Percentiles rank a stretch among this genome's conserved stretches.
Evolutionary conservation across 192 early-diverging fungal species (phyloP).

Genomic region (Coemansia reversa): DNA sequence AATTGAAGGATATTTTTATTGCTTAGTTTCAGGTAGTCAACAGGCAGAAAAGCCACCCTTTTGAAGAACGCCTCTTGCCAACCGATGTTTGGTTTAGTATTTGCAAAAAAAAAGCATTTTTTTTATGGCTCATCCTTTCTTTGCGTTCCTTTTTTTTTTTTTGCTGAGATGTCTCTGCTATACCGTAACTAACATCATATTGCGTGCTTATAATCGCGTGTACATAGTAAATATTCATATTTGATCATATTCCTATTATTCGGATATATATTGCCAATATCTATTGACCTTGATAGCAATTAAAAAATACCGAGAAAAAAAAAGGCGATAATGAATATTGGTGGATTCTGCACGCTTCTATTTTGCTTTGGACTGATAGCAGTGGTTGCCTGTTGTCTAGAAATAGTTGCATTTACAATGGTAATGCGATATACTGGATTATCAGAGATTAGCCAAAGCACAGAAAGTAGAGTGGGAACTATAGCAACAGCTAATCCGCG

Average conservation of each 20-base stretch:
- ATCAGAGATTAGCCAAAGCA: neutral
- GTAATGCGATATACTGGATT: conserved; percentile 4
- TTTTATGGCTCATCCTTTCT: conserved; percentile 1
- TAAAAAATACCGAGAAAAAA: neutral
- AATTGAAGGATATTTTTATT: neutral
- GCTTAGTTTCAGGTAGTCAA: neutral
- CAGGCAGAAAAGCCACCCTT: neutral
- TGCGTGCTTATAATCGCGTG: neutral
- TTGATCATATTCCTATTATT: neutral
- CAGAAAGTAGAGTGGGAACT: neutral
- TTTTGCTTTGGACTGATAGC: conserved; percentile 33
- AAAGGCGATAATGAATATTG: conserved; percentile 25
- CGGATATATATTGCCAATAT: neutral
- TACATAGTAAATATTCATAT: neutral
- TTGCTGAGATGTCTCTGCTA: neutral
- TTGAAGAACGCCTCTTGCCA: neutral
- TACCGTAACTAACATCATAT: neutral
- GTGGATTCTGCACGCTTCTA: conserved; percentile 36
- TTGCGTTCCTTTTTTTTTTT: conserved; percentile 2
- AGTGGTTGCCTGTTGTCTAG: conserved; percentile 21
- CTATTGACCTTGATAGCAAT: neutral
- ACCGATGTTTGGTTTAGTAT: neutral
- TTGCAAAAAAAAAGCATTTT: conserved; percentile 1
- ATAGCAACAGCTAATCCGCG: conserved; percentile 9
- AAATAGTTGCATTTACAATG: conserved; percentile 21